Base-by-base conservation (phyloP, 2,329 filamentous ascomycete species). In the Talaromyces albobiverticillius region DNA sequence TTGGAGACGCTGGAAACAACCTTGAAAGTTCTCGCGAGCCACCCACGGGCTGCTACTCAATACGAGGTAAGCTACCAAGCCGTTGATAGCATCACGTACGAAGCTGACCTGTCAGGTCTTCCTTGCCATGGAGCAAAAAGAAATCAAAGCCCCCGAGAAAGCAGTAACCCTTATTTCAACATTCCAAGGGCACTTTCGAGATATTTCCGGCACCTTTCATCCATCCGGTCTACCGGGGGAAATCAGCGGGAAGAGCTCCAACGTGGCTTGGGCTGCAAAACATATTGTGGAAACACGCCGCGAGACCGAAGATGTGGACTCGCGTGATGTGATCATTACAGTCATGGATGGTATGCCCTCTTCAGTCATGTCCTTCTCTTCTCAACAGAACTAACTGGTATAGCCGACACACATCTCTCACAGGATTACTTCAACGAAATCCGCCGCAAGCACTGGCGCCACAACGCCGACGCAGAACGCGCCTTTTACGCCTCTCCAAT, bases 161-260 rank as follows among this genome's bases (percentile, higher is more conserved):
- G 86, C 86, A 10, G 73, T 79, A 55, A 76, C 75, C 8, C 74
- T 89, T 14, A 78, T 85, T n/a, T 77, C 81, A 45, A 79, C 82
- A 56, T 89, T 87, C 61, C 71, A 79, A 59, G 82, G 82, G 63
- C 82, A 79, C 55, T 89, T 90, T 65, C 82, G 82, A 40, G 80
- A 79, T 55, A 85, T 90, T 61, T 81, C 83, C 62, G 85, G 82
- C 65, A 88, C 85, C 2, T 70, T 88, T 11, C 87, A 90, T 62
- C 86, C 87, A 1, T 71, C 77, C 20, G 82, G 83, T 52, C 82
- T 89, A 49, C 79, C 81, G 3, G 83, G 84, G 11, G 87, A 90
- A 66, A 82, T 86, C 47, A 84, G 86, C 51, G 87, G 87, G 55
- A 90, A 90, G 66, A 87, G 87, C 59, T 89, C 86, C 73, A 90